Conservation (phyloP, 441 rosid genomes). For the Corymbia citriodora region DNA sequence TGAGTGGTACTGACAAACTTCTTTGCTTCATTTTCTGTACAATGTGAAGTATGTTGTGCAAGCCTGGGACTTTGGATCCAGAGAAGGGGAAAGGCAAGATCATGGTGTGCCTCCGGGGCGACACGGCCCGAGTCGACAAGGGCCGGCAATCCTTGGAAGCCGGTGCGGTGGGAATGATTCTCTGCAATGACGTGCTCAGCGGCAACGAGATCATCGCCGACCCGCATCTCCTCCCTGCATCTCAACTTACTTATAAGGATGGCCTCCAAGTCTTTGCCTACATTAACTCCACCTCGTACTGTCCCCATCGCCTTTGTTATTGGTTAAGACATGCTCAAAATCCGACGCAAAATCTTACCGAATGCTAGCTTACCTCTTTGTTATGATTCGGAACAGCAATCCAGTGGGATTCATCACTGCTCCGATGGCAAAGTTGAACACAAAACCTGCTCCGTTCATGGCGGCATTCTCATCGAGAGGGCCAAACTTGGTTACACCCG, state of each 20-base stretch:
- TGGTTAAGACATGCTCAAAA: background rate
- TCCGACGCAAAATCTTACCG: background rate
- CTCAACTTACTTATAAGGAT: background rate
- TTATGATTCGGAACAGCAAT: slow-evolving; percentile 16
- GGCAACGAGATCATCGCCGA: background rate
- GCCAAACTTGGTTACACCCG: slow-evolving; percentile 40
- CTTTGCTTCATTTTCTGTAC: background rate
- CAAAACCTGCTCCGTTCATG: slow-evolving; percentile 48
- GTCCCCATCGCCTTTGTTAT: background rate
- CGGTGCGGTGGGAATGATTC: slow-evolving; percentile 60
- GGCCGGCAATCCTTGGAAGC: slow-evolving; percentile 34
- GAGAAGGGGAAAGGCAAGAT: slow-evolving; percentile 47
- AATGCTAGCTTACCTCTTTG: background rate
- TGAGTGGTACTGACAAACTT: background rate
- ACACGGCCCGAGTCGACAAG: slow-evolving; percentile 29
- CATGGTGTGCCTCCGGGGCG: slow-evolving; percentile 40
- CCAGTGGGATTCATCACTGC: slow-evolving; percentile 32
- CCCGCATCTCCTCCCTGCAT: slow-evolving; percentile 4
- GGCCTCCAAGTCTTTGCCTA: background rate
- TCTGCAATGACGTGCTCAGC: slow-evolving; percentile 2
- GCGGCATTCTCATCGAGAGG: slow-evolving; percentile 56
- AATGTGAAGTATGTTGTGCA: slow-evolving; percentile 39
- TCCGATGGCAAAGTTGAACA: slow-evolving; percentile 1
- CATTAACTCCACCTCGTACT: background rate
- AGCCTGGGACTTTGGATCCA: slow-evolving; percentile 28